Evolutionary conservation across 2,329 filamentous ascomycete species (phyloP), one percentile per base, ranked within the genome.

Genomic region (Arthrinium puccinioides): DNA sequence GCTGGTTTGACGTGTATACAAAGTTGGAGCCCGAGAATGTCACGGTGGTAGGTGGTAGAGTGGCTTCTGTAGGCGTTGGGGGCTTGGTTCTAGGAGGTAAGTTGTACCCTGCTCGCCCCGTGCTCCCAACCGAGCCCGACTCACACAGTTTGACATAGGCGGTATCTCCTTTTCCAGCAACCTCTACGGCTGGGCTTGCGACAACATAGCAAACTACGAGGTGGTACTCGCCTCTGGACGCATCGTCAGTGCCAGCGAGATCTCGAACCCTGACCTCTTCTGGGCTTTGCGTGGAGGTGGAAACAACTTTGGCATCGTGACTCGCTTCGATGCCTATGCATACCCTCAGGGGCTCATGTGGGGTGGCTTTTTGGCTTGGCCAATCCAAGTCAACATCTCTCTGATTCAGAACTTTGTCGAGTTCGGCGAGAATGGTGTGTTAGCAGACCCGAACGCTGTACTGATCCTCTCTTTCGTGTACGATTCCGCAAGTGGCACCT

Each of bases 211-310:
- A 25, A 60, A 57, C 35, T 68, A 53, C 31, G 47, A 68, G 39
- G 60, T 72, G 21, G 65, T 72, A 4, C 57, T 67, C 2, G 60
- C 61, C 1, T 50, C 50, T 33, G 66, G 66, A 14, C 36, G 28
- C 7, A 56, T 70, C 21, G 48, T 67, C 19, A 59, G 62, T 13
- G 66, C 62, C 9, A 66, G 59, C 25, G 48, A 46, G 0, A 40
- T 44, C 0, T 39, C 52, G 4, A 57, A 68, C 42, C 9, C 47
- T 0, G 66, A 70, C 39, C 57, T 72, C 3, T 70, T 54, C 46
- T 56, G 54, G 35, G 68, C 66, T 2, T 52, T 70, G 3, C 63
- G 64, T 35, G 68, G 67, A 10, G 68, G 68, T 29, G 54, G 56
- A 11, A 63, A 58, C 40, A 71, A 70, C 46, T 67, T 67, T 27